A percentile compares a stretch with the other conserved stretches of the same genome.
These are phyloP conservation scores for Malassezia obtusa DNA, from an alignment of 1,284 basidiomycete genomes.

Conservation along the genomic window DNA sequence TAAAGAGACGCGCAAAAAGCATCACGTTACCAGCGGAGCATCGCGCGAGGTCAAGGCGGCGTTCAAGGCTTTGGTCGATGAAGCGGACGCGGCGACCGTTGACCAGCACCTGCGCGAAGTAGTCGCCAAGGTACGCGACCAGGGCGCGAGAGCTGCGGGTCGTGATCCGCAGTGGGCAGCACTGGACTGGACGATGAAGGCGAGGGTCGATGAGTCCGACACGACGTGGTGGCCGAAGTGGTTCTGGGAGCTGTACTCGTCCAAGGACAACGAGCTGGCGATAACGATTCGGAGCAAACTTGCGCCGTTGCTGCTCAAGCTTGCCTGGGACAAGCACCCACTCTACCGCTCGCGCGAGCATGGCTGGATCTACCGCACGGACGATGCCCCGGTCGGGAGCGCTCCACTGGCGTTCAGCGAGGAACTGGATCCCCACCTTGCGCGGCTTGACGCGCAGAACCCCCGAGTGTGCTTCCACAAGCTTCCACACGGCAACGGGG, in stretches of 20 bases:
- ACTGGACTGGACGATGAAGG: slow-evolving; percentile 31
- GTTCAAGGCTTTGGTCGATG: slow-evolving; percentile 10
- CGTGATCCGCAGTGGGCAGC: slow-evolving; percentile 24
- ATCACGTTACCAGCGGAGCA: slow-evolving; percentile 17
- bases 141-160: slow-evolving; percentile 8
- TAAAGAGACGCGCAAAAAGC: slow-evolving; percentile 19
- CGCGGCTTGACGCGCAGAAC: slow-evolving; percentile 4
- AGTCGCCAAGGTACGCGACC: slow-evolving; percentile 18
- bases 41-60: slow-evolving; percentile 10
- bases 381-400: neutral
- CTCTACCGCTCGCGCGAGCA: slow-evolving; percentile 76
- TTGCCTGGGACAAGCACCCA: slow-evolving; percentile 80
- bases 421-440: neutral
- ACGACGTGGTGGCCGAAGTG: slow-evolving; percentile 66
- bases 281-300: slow-evolving; percentile 75
- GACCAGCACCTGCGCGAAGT: slow-evolving; percentile 16
- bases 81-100: slow-evolving; percentile 3
- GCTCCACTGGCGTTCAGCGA: neutral
- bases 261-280: slow-evolving; percentile 55
- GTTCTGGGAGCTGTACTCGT: slow-evolving; percentile 75
- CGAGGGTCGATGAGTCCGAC: slow-evolving; percentile 15
- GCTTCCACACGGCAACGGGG: slow-evolving; percentile 90
- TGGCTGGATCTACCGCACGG: slow-evolving; percentile 66
- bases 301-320: slow-evolving; percentile 71
- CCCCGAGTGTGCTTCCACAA: slow-evolving; percentile 56